Base-by-base conservation (phyloP, 345 rosid species). In the Noccaea caerulescens region DNA sequence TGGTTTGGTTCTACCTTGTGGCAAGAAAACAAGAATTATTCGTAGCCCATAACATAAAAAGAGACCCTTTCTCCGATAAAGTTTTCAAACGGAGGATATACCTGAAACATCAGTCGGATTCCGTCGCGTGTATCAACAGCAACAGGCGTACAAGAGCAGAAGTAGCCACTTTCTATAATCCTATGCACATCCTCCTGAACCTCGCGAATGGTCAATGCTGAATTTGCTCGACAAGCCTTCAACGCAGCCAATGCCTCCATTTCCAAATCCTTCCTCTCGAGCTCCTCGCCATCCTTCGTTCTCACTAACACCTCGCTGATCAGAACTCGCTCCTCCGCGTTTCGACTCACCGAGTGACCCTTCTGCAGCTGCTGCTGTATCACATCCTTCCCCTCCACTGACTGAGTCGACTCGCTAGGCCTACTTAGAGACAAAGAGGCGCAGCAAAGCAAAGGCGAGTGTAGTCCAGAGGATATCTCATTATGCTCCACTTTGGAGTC, bases 1-100 rank as follows among this genome's bases (percentile, higher is more conserved):
- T 92, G 97, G 80, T 94, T 94, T 76, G 93, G 98, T 80, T 92
- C 98, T 79, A 91, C 96, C 99, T 94, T 88, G 75, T 80, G 83
- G 76, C 89, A 82, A 83, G 78, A 85, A 74, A 83, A 66, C 50
- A 57, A 74, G 44, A 70, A 57, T 68, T 41, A 66, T 63, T 63
- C 25, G 10, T n/a, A 56, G 14, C 76, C 75, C 42, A 52, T 38
- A 62, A 46, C 43, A 36, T 14, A 25, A 34, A 65, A 43, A 43
- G 38, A 56, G 5, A 20, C 39, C 6, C 5, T 49, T 55, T 23
- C 36, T 13, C 63, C 34, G 18, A 37, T 1, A 59, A 12, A 27
- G 3, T 8, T 20, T 56, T 27, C 1, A 33, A 52, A 42, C 30
- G 7, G 34, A 47, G 39, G 3, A 43, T 5, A 63, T 82, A 91